These are phyloP conservation scores for Kluyveromyces marxianus DNA, from an alignment of 1,139 yeast genomes.

Conservation along the genomic window DNA sequence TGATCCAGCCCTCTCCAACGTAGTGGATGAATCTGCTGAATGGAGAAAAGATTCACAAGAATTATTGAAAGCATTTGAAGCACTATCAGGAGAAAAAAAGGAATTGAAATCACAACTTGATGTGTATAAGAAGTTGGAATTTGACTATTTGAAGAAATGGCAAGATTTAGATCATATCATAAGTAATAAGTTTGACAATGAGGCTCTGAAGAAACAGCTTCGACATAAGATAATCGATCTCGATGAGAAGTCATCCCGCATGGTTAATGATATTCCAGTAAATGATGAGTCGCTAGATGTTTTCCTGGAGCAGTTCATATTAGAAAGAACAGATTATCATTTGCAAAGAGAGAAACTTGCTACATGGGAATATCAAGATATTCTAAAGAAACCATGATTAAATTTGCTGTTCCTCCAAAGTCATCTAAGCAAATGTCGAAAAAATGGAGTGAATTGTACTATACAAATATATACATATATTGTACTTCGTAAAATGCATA, in stretches of 20 bases:
- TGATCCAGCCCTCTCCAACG: conserved; percentile 3
- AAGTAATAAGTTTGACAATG: conserved; percentile 17
- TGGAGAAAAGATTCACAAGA: conserved; percentile 8
- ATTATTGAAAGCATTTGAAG: conserved; percentile 13
- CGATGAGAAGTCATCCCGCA: conserved; percentile 13
- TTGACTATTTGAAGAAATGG: conserved; percentile 23
- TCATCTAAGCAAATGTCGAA: too few relatives aligned
- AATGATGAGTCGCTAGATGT: conserved; percentile 14
- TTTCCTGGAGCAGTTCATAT: conserved; percentile 15
- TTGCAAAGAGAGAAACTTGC: conserved; percentile 20
- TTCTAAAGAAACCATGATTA: conserved; percentile 7
- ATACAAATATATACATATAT: not conserved
- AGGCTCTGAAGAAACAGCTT: conserved; percentile 16
- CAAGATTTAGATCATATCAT: conserved; percentile 19
- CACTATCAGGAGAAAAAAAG: conserved; percentile 14
- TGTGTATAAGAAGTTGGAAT: conserved; percentile 15
- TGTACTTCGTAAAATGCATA: not conserved
- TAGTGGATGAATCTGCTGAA: conserved; percentile 5
- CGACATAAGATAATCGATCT: conserved; percentile 12
- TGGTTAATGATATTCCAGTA: conserved; percentile 12
- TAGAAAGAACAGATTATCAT: conserved; percentile 20
- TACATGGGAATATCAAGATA: conserved; percentile 26
- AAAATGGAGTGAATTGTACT: too few relatives aligned
- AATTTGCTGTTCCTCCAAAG: too few relatives aligned
- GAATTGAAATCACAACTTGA: conserved; percentile 14